Base-by-base conservation (phyloP, 371 early-diverging fungal genomes). In the Mucor plumbeus region DNA sequence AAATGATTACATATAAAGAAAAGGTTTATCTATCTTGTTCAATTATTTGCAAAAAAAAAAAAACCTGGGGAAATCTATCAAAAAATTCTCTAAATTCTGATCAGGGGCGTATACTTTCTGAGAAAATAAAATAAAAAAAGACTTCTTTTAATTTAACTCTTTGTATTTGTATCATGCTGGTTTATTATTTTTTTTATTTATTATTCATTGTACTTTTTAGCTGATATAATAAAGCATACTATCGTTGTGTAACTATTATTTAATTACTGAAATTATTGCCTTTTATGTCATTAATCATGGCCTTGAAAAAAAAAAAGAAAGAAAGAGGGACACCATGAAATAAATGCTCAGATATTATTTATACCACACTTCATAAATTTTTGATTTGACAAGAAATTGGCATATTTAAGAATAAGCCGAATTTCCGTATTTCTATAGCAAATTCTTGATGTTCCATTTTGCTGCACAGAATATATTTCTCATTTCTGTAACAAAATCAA, bases 241-340 rank as follows among this genome's bases (percentile, higher is more conserved):
- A 11, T 19, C 26, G 7, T 54, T 26, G 54, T 63, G 26, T 38
- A 4, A 63, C 63, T 31, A 31, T 33, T 26, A 8, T 14, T 63
- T 53, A 38, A 53, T 63, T 19, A 53, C 34, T 53, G n/a, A 39
- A 40, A 33, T 61, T 34, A 39, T 59, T 67, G 26, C 50, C 50
- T 50, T 50, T 50, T 50, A 50, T 21, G 50, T 26, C 4, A 26
- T 50, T 50, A 26, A 44, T 44, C 40, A 40, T 40, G 26, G 26
- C 26, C 26, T 26, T 3, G 26, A 26, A 26, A 26, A 26, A 26
- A 26, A 3, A 26, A 26, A 26, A 26, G 26, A 26, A 26, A 26
- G 26, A 36, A 36, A 5, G 38, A 36, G 11, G 11, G 38, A 38
- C 38, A 11, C 38, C 38, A 38, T 38, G 38, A 38, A 38, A 38